These are phyloP conservation scores for Elsinoe perseae DNA, from an alignment of 2,329 filamentous ascomycete species.

Conservation along the genomic window DNA sequence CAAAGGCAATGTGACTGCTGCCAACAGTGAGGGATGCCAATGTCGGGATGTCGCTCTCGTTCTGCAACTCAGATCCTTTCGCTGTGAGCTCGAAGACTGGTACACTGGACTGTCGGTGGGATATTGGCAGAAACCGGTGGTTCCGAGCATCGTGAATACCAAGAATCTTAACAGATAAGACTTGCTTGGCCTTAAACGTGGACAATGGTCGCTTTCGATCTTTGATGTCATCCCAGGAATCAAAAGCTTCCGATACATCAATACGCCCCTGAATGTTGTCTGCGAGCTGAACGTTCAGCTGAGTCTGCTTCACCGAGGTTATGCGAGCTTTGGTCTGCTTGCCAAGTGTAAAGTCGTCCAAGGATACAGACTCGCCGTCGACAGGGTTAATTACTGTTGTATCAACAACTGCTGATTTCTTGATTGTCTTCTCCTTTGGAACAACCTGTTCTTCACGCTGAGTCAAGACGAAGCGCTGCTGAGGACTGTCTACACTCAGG, in stretches of 20 bases:
- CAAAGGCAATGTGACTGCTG: constrained; percentile 68
- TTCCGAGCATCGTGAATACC: constrained; percentile 85
- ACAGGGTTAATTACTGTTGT: constrained; percentile 45
- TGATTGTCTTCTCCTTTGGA: constrained; percentile 24
- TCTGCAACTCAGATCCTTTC: constrained; percentile 55
- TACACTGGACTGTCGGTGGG: constrained; percentile 71
- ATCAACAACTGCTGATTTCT: constrained; percentile 28
- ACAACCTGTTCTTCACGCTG: constrained; percentile 41
- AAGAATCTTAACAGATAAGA: constrained; percentile 67
- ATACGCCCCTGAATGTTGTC: constrained; percentile 88
- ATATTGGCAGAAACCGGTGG: constrained; percentile 85
- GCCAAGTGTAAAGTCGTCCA: constrained; percentile 68
- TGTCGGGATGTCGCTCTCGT: constrained; percentile 56
- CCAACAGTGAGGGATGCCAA: constrained; percentile 66
- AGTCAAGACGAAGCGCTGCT: constrained; percentile 61
- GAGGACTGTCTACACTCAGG: constrained; percentile 60
- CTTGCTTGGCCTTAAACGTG: constrained; percentile 62
- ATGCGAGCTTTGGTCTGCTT: constrained; percentile 68
- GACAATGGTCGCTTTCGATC: constrained; percentile 74
- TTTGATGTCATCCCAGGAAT: constrained; percentile 77
- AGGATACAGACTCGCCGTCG: constrained; percentile 54
- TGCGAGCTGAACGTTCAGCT: constrained; percentile 82
- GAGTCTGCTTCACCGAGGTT: constrained; percentile 78
- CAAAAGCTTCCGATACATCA: constrained; percentile 84
- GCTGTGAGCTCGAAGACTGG: constrained; percentile 78